Base-by-base conservation (phyloP, 208 protist species). In the Trypanosoma cruzi region DNA sequence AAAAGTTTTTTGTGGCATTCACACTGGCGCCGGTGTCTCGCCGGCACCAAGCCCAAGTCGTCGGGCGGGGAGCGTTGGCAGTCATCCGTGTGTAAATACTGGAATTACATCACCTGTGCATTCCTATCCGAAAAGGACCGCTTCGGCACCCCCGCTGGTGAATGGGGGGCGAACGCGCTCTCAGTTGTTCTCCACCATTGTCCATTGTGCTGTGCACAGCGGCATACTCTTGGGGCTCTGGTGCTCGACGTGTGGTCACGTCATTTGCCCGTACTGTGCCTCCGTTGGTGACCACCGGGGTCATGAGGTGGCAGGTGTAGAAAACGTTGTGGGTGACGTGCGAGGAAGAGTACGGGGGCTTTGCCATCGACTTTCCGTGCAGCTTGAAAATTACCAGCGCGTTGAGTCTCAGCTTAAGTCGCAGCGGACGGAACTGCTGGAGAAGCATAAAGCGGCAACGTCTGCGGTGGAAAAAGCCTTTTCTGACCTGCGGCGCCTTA, bases 261-360 rank as follows among this genome's bases (percentile, higher is more conserved):
- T 88, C 48, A 78, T 77, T 42, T 92, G 86, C 68, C 81, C 86
- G 22, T 89, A 89, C 75, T 92, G 86, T 61, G 82, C 81, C 31
- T 84, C 81, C 62, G 71, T 89, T 60, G 86, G 86, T 20, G 26
- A 37, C n/a, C 86, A 92, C 61, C 60, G 63, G 6, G 73, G 80
- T 4, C 86, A 92, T 62, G 77, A 84, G 20, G 79, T 87, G 14
- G 60, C 75, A 7, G 76, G 85, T 60, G 76, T 75, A 4, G 56
- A 68, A 28, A 66, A 64, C 24, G 55, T 76, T 2, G 81, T 79
- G 4, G 69, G 24, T 6, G 53, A 58, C 22, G 68, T 85, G 34
- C 69, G 71, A 26, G 52, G 61, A 1, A 48, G 75, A 50, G 60
- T 84, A 64, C 75, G 86, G 57, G 59, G 54, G 22, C 52, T 88